Evolutionary conservation across 495 filamentous ascomycete species (phyloP), one percentile per base, ranked within the genome.

Genomic region (Cercophora samala): DNA sequence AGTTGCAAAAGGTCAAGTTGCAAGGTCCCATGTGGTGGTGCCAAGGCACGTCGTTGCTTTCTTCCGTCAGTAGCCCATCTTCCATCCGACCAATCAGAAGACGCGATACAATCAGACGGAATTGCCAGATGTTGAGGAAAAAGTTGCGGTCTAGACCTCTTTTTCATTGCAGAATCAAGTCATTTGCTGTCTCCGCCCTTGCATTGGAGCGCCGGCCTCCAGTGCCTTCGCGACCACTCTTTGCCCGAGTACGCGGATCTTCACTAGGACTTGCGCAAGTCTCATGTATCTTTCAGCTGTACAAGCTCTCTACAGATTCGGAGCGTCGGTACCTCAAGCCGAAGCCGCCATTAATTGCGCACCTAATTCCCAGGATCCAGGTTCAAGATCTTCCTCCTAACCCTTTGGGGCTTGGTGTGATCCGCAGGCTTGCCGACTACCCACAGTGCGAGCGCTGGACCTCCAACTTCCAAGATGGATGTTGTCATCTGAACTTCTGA

Each of bases 331-430:
- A 62, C 29, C 60, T 62, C 29, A 42, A 21, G 24, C 26, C 60
- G 60, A 42, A 21, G n/a, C 26, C 60, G 11, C 60, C 60, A 62
- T 62, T 62, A 62, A 62, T 62, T 62, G 60, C 60, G 60, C 60
- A 62, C 60, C 60, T 62, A 62, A n/a, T 24, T 62, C 26, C 60
- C 24, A 29, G 26, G 60, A 19, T 62, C 26, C 17, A 62, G 60
- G 26, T 19, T 21, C 32, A 26, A 9, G 24, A 21, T 42, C 26
- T 62, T 37, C 6, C 32, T 37, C n/a, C 26, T 62, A 62, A 42
- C 60, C 29, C 24, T 4, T 62, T 62, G 1, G 18, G 60, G 60
- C 6, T 62, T 62, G 60, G 60, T 29, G 60, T 29, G 26, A 62
- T 62, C 60, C n/a, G 17, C 37, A 46, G 37, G 37, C 53, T 56